phyloP scores from a whole-genome alignment of 1,284 basidiomycete genomes.

The Moesziomyces globuligerus region DNA sequence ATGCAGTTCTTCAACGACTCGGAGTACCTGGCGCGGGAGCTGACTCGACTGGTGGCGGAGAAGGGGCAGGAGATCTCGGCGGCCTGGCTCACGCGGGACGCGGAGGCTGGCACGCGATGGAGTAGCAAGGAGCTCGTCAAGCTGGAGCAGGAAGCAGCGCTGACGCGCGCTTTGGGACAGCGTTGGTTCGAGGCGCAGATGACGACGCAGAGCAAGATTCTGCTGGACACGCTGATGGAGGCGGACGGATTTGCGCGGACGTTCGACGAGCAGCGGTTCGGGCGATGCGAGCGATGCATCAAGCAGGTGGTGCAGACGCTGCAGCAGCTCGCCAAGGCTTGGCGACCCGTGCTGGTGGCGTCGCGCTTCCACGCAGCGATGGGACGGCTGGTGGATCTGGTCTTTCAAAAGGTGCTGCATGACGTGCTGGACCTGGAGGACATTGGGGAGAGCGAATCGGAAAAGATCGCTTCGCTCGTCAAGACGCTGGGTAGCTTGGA shows the following conservation, averaged over 20 bases:
- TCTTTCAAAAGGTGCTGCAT: slow-evolving; percentile 76
- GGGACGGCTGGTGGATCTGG: slow-evolving; percentile 79
- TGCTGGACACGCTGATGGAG: slow-evolving; percentile 72
- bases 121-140: slow-evolving; percentile 15
- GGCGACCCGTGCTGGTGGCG: slow-evolving; percentile 74
- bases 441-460: slow-evolving; percentile 90
- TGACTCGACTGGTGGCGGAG: slow-evolving; percentile 50
- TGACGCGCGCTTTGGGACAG: slow-evolving; percentile 43
- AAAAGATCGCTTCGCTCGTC: slow-evolving; percentile 82
- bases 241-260: slow-evolving; percentile 79
- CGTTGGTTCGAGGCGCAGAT: slow-evolving; percentile 56
- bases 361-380: slow-evolving; percentile 68
- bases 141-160: slow-evolving; percentile 43
- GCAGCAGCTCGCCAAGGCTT: slow-evolving; percentile 74
- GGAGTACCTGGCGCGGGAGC: slow-evolving; percentile 73
- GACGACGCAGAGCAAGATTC: slow-evolving; percentile 69
- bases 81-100: slow-evolving; percentile 15
- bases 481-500: slow-evolving; percentile 79
- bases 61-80: slow-evolving; percentile 62
- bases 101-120: slow-evolving; percentile 22
- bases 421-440: slow-evolving; percentile 84
- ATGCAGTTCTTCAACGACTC: slow-evolving; percentile 91
- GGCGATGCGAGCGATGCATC: slow-evolving; percentile 79
- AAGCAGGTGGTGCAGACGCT: slow-evolving; percentile 77
- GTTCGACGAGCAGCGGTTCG: slow-evolving; percentile 79